Conservation (phyloP, 495 filamentous ascomycete species). For the Aspergillus affinis region DNA sequence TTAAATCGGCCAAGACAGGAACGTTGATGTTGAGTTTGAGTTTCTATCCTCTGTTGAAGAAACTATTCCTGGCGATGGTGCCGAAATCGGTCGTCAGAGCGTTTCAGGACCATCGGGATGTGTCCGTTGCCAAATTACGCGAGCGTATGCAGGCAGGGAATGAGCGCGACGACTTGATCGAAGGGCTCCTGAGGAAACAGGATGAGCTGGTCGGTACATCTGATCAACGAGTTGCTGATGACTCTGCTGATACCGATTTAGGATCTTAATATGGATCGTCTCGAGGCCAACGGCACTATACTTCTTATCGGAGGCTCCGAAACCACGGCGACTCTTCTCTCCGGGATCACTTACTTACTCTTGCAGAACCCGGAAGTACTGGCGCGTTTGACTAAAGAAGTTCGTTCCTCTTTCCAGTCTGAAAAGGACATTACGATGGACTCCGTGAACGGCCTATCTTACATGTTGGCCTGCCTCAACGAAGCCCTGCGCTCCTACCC, state of each 20-base stretch:
- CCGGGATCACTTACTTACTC: conserved; percentile 53
- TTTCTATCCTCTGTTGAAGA: conserved; percentile 33
- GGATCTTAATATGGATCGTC: conserved; percentile 38
- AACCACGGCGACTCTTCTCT: conserved; percentile 59
- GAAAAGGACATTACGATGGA: conserved; percentile 55
- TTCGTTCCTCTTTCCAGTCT: conserved; percentile 47
- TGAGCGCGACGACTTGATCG: conserved; percentile 47
- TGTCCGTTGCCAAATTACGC: conserved; percentile 15
- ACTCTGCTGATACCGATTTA: conserved; percentile 12
- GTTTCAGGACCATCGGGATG: conserved; percentile 39
- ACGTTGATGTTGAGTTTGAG: conserved; percentile 34
- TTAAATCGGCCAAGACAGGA: conserved; percentile 30
- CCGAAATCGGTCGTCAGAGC: conserved; percentile 3
- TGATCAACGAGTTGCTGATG: neutral
- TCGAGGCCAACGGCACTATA: conserved; percentile 40
- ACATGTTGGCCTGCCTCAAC: conserved; percentile 55
- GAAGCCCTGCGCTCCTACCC: conserved; percentile 61
- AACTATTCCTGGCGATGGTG: conserved; percentile 22
- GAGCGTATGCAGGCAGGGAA: conserved; percentile 36
- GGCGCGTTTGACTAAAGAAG: conserved; percentile 43
- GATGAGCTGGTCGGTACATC: conserved; percentile 39
- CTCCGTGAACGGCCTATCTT: conserved; percentile 46
- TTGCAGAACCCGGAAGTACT: conserved; percentile 39
- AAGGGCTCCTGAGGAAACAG: conserved; percentile 48
- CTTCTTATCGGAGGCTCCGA: conserved; percentile 57